These are phyloP conservation scores for Artemisia tridentata DNA, from an alignment of 129 eudicot species.

Conservation along the genomic window DNA sequence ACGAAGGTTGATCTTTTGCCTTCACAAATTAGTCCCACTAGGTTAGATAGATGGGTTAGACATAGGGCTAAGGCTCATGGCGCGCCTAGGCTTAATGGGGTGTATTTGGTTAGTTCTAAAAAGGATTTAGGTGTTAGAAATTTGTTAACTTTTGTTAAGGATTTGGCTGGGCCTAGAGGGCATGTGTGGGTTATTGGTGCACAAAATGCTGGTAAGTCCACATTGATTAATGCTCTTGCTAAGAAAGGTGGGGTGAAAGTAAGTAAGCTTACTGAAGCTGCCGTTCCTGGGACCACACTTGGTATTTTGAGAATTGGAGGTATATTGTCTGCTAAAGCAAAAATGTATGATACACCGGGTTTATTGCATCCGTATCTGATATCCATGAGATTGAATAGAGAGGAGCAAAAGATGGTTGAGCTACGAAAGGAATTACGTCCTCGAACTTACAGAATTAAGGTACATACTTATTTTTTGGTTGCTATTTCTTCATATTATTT, in stretches of 20 bases:
- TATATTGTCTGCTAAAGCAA: slow-evolving; percentile 85
- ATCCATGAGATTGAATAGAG: slow-evolving; percentile 90
- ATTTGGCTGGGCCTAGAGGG: slow-evolving; percentile 92
- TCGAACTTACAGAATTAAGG: slow-evolving; percentile 81
- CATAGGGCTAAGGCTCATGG: slow-evolving; percentile 90
- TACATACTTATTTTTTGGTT: slow-evolving; percentile 24
- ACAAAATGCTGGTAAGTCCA: slow-evolving; percentile 95
- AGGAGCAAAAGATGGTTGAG: slow-evolving; percentile 94
- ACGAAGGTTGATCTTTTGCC: slow-evolving; percentile 95
- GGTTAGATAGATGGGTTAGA: slow-evolving; percentile 92
- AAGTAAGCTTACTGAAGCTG: slow-evolving; percentile 85
- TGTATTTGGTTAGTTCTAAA: slow-evolving; percentile 82
- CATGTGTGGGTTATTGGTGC: slow-evolving; percentile 98
- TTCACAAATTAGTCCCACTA: slow-evolving; percentile 86
- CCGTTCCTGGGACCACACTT: slow-evolving; percentile 95
- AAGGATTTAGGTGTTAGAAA: slow-evolving; percentile 94
- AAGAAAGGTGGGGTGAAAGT: slow-evolving; percentile 79
- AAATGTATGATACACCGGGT: slow-evolving; percentile 98
- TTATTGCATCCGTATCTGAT: slow-evolving; percentile 83
- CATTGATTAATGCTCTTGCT: slow-evolving; percentile 84
- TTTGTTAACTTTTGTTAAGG: slow-evolving; percentile 68
- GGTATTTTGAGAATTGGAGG: slow-evolving; percentile 92
- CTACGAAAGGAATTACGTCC: slow-evolving; percentile 82
- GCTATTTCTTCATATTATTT: not conserved
- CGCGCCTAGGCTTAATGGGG: slow-evolving; percentile 88